Evolutionary conservation across 2,329 filamentous ascomycete genomes (phyloP).

Genomic region (Hymenotorrendiella dingleyae): DNA sequence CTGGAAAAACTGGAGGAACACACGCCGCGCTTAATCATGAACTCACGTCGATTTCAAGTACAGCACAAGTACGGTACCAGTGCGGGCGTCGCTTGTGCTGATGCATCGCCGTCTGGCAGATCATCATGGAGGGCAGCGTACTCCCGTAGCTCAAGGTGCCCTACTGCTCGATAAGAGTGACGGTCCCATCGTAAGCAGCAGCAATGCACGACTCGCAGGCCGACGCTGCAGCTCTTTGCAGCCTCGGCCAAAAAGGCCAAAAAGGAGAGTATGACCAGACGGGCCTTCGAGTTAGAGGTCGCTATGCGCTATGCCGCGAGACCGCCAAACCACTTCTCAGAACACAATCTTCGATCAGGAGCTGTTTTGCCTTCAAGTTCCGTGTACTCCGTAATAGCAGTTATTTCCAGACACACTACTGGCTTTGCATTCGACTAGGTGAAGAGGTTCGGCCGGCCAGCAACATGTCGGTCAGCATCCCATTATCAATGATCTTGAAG

Average conservation of each 20-base stretch:
- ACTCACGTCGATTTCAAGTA: too few relatives aligned
- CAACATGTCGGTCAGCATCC: constrained; percentile 3
- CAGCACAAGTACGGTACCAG: not conserved
- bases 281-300: constrained; percentile 1
- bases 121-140: too few relatives aligned
- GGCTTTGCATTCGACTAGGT: not conserved
- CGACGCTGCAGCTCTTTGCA: not conserved
- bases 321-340: not conserved
- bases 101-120: too few relatives aligned
- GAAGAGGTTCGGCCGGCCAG: constrained; percentile 7
- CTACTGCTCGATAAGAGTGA: not conserved
- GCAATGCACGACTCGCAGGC: not conserved
- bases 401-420: not conserved
- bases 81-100: not conserved
- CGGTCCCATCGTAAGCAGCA: not conserved
- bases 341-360: not conserved
- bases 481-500: constrained; percentile 8
- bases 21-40: constrained; percentile 7
- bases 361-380: too few relatives aligned
- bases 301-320: not conserved
- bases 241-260: not conserved
- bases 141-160: too few relatives aligned
- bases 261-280: not conserved
- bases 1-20: too few relatives aligned
- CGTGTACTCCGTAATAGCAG: not conserved